A percentile compares a stretch with the other conserved stretches of the same genome.
Evolutionary conservation across 805 yeast species (phyloP).

Genomic region (Ogataea degrootiae): DNA sequence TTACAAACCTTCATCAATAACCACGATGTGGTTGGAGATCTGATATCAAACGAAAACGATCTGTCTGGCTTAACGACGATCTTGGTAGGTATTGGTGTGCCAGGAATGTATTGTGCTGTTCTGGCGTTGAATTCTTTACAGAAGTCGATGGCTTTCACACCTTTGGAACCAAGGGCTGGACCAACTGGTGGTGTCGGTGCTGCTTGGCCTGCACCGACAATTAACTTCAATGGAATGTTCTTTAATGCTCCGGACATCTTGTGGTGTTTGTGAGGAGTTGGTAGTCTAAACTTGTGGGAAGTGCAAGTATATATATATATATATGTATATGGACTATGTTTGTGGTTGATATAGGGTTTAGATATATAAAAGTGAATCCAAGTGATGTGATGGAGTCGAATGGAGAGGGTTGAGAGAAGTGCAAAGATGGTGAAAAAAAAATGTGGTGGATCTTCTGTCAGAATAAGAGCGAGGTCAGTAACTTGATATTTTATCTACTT

Average conservation of each 20-base stretch:
- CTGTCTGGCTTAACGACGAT: conserved; percentile 91
- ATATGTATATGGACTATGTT: too few relatives aligned
- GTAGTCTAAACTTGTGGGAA: too few relatives aligned
- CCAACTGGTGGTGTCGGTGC: conserved; percentile 99
- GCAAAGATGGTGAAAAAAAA: too few relatives aligned
- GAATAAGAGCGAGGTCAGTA: too few relatives aligned
- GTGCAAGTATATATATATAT: too few relatives aligned
- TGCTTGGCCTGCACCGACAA: conserved; percentile 97
- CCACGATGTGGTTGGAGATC: conserved; percentile 90
- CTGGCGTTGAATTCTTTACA: conserved; percentile 98
- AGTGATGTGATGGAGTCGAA: too few relatives aligned
- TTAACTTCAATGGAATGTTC: conserved; percentile 73
- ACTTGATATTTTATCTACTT: too few relatives aligned
- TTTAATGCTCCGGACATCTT: conserved; percentile 30
- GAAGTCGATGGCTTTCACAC: conserved; percentile 97
- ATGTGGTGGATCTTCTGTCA: background rate
- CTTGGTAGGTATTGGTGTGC: conserved; percentile 83
- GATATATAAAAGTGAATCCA: too few relatives aligned
- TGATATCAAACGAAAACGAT: conserved; percentile 77
- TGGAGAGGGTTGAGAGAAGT: too few relatives aligned
- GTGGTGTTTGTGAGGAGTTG: too few relatives aligned
- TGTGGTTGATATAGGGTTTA: too few relatives aligned
- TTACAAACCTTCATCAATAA: conserved; percentile 78
- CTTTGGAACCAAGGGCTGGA: conserved; percentile 97
- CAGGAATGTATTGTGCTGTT: conserved; percentile 81